phyloP scores from a whole-genome alignment of 2,329 filamentous ascomycete species.

The Botrytis porri region DNA sequence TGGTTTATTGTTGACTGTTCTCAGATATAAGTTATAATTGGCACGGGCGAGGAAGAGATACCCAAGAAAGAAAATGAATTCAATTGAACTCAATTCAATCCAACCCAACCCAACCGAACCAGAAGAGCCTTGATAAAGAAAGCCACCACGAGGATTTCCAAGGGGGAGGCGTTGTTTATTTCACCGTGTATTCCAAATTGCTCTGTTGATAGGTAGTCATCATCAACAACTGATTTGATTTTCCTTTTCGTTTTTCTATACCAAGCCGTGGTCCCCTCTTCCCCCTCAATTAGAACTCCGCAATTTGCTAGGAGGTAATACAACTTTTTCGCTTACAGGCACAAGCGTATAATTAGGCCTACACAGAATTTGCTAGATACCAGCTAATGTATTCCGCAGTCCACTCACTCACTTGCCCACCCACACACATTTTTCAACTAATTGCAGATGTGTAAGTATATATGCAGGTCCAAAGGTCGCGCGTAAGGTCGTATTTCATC shows the following conservation, averaged over 20 bases:
- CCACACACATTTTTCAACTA: neutral
- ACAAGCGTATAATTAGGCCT: neutral
- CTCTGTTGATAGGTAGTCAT: neutral
- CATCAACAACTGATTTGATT: neutral
- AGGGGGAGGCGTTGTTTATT: neutral
- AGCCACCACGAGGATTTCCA: neutral
- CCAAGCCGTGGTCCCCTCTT: neutral
- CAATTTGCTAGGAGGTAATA: neutral
- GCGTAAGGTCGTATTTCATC: constrained; percentile 7
- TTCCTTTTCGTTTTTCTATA: neutral
- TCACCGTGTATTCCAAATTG: neutral
- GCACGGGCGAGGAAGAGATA: neutral
- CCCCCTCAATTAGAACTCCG: neutral
- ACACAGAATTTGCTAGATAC: neutral
- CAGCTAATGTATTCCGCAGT: neutral
- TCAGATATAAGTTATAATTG: neutral
- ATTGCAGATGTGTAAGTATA: neutral
- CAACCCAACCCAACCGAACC: neutral
- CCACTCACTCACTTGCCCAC: neutral
- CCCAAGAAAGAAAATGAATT: neutral
- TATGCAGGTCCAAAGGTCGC: constrained; percentile 7
- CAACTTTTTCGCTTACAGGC: neutral
- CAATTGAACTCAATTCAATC: neutral
- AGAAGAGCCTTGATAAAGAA: neutral
- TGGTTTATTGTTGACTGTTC: neutral